A percentile compares a stretch with the other conserved stretches of the same genome.
Evolutionary conservation across 495 filamentous ascomycete genomes (phyloP).

Genomic region (Aspergillus kassunensis): DNA sequence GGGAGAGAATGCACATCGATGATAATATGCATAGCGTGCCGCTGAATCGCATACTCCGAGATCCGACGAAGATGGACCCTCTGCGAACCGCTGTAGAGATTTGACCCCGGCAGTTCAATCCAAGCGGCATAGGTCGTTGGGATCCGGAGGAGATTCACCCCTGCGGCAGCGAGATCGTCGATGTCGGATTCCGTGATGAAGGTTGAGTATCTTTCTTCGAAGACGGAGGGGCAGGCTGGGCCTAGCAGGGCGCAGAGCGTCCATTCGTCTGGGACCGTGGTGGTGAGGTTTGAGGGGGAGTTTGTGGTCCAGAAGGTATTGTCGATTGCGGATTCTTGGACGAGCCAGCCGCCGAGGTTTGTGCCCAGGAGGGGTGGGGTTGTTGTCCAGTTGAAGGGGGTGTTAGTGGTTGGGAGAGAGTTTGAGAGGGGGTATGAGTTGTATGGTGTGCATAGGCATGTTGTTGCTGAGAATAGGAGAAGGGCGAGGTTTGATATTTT

Average conservation of each 20-base stretch:
- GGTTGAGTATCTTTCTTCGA: slow-evolving; percentile 28
- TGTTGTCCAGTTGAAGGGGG: background rate
- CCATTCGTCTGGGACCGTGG: slow-evolving; percentile 28
- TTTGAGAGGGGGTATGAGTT: background rate
- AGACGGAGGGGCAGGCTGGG: slow-evolving; percentile 15
- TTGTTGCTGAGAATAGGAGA: background rate
- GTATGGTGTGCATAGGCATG: background rate
- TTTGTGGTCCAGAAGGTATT: slow-evolving; percentile 24
- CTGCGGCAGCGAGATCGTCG: slow-evolving; percentile 23
- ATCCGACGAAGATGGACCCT: slow-evolving; percentile 21
- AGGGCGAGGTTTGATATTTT: no score
- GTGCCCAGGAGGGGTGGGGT: slow-evolving; percentile 10
- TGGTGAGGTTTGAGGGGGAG: no score
- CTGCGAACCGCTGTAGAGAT: slow-evolving; percentile 27
- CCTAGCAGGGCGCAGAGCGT: slow-evolving; percentile 26
- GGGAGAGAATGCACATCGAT: slow-evolving; percentile 33
- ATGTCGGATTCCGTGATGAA: slow-evolving; percentile 28
- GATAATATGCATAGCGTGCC: slow-evolving; percentile 29
- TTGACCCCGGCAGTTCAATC: slow-evolving; percentile 28
- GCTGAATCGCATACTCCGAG: slow-evolving; percentile 24
- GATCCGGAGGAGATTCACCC: slow-evolving; percentile 28
- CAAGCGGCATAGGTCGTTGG: slow-evolving; percentile 28
- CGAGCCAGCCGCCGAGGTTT: slow-evolving; percentile 34
- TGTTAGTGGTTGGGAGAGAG: background rate
- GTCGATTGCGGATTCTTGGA: slow-evolving; percentile 32